A percentile compares a stretch with the other conserved stretches of the same genome.
Evolutionary conservation across 495 filamentous ascomycete genomes (phyloP).

Genomic region (Achaetomiella virescens): DNA sequence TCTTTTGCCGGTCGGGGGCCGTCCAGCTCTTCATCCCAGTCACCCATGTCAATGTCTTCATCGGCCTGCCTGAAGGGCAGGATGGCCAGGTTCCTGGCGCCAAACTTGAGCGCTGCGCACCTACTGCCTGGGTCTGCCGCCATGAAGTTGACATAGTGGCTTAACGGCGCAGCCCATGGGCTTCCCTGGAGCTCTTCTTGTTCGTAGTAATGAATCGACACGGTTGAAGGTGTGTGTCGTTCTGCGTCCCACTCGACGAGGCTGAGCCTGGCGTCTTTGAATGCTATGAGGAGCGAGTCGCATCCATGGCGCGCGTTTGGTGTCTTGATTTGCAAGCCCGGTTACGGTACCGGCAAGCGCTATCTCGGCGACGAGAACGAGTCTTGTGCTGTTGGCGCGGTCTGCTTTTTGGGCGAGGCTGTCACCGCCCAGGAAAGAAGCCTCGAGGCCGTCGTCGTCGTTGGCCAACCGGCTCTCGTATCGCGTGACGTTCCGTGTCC

Average conservation of each 20-base stretch:
- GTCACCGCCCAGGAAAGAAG: conserved; percentile 54
- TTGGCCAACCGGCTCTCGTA: conserved; percentile 43
- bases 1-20: conserved; percentile 46
- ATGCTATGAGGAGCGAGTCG: conserved; percentile 74
- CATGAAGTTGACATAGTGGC: conserved; percentile 66
- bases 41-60: conserved; percentile 81
- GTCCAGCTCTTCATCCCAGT: conserved; percentile 76
- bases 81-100: conserved; percentile 79
- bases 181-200: conserved; percentile 73
- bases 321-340: conserved; percentile 69
- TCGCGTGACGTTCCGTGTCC: conserved; percentile 20
- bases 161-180: conserved; percentile 67
- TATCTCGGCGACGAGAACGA: conserved; percentile 83
- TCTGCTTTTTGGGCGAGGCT: conserved; percentile 48
- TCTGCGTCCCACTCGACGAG: conserved; percentile 92
- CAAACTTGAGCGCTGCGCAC: conserved; percentile 92
- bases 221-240: conserved; percentile 66
- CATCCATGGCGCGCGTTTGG: conserved; percentile 67
- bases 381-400: conserved; percentile 58
- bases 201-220: conserved; percentile 97
- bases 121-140: conserved; percentile 85
- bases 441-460: conserved; percentile 55
- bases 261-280: conserved; percentile 86
- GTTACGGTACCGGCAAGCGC: conserved; percentile 75
- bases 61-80: conserved; percentile 87